Percentiles rank a stretch among this genome's conserved stretches.
These are phyloP conservation scores for Seiridium cupressi DNA, from an alignment of 2,329 filamentous ascomycete genomes.

Conservation along the genomic window DNA sequence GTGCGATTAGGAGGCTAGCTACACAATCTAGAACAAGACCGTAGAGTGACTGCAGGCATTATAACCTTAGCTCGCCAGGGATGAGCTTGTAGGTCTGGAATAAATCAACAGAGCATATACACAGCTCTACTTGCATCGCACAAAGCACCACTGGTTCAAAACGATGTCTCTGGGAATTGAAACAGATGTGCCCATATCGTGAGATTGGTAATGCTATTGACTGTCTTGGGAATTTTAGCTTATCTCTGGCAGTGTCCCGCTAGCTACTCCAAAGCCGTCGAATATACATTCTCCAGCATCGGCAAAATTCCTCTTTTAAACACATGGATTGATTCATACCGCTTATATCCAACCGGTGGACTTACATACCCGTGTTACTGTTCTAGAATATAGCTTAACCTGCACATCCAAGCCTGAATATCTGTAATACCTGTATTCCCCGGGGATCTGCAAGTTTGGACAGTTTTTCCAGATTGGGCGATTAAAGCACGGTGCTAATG, in stretches of 20 bases:
- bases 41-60: neutral
- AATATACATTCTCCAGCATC: neutral
- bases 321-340: neutral
- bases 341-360: neutral
- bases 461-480: neutral
- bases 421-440: neutral
- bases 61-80: neutral
- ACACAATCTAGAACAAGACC: neutral
- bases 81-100: neutral
- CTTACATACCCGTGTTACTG: neutral
- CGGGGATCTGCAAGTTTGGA: neutral
- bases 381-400: neutral
- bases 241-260: neutral
- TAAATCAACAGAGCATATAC: neutral
- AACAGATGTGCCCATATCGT: neutral
- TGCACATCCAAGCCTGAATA: neutral
- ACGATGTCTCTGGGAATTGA: conserved; percentile 1
- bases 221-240: neutral
- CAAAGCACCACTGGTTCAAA: neutral
- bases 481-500: neutral
- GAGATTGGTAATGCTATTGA: neutral
- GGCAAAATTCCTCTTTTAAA: neutral
- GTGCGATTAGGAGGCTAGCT: neutral
- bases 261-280: neutral
- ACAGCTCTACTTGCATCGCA: neutral